These are phyloP conservation scores for Leccinum olivaceopallidum DNA, from an alignment of 768 basidiomycete species.

Conservation along the genomic window DNA sequence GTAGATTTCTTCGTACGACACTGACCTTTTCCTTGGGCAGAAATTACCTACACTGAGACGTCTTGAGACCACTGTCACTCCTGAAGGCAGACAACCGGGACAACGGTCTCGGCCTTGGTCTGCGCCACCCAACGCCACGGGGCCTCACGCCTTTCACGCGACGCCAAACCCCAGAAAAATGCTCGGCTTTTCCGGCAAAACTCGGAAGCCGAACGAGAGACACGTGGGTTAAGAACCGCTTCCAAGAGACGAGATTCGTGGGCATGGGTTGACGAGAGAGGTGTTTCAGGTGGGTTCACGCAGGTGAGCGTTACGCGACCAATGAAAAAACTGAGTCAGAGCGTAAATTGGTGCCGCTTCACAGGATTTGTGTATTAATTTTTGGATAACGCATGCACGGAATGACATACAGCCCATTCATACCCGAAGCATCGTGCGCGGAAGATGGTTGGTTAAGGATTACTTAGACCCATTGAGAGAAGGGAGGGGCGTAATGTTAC, in stretches of 20 bases:
- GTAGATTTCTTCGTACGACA: constrained; percentile 8
- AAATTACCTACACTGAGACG: constrained; percentile 39
- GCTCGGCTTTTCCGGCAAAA: constrained; percentile 11
- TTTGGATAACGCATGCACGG: constrained; percentile 18
- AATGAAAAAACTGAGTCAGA: constrained; percentile 3
- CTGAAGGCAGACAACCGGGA: constrained; percentile 42
- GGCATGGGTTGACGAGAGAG: constrained; percentile 1
- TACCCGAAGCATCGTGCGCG: constrained; percentile 24
- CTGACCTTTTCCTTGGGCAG: constrained; percentile 22
- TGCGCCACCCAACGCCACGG: constrained; percentile 26
- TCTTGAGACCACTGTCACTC: constrained; percentile 48
- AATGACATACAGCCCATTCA: constrained; percentile 20
- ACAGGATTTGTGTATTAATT: constrained; percentile 23
- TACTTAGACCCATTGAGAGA: background rate
- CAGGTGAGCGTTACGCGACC: constrained; percentile 7
- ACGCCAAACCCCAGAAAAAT: constrained; percentile 22
- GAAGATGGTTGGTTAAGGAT: background rate
- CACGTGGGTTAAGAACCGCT: constrained; percentile 12
- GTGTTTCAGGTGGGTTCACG: constrained; percentile 12
- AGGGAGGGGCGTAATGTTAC: constrained; percentile 8
- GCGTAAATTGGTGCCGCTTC: constrained; percentile 4
- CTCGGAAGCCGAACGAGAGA: constrained; percentile 11
- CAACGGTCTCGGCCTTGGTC: constrained; percentile 26
- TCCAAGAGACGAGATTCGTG: background rate
- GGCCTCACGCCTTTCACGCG: constrained; percentile 20